Percentiles rank a stretch among this genome's conserved stretches.
phyloP scores from a whole-genome alignment of 805 yeast genomes.

The Barnettozyma populi region DNA sequence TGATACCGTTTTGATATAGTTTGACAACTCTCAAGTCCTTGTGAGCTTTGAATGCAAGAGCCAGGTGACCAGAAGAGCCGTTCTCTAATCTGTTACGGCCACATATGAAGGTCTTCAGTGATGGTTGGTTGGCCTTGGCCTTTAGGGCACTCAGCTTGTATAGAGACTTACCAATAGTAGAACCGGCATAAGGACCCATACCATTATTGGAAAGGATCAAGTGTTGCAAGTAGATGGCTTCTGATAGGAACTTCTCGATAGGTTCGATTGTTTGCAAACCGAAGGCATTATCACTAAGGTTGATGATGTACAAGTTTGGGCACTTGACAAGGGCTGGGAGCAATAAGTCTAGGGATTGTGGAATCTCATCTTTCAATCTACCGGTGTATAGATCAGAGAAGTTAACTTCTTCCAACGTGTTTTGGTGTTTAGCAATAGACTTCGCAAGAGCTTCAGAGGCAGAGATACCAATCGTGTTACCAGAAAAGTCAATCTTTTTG shows the following conservation, averaged over 20 bases:
- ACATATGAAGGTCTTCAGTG: slow-evolving; percentile 83
- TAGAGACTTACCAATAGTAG: slow-evolving; percentile 84
- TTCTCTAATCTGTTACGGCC: slow-evolving; percentile 97
- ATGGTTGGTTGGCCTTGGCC: slow-evolving; percentile 36
- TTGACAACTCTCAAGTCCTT: slow-evolving; percentile 64
- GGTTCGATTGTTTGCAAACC: slow-evolving; percentile 95
- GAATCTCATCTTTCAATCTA: slow-evolving; percentile 90
- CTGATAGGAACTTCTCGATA: slow-evolving; percentile 67
- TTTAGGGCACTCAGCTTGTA: slow-evolving; percentile 66
- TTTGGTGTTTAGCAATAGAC: slow-evolving; percentile 36
- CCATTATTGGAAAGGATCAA: slow-evolving; percentile 91
- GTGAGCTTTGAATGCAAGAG: slow-evolving; percentile 82
- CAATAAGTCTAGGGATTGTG: slow-evolving; percentile 66
- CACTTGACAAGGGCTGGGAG: slow-evolving; percentile 69
- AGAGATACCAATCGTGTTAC: slow-evolving; percentile 91
- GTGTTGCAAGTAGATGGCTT: slow-evolving; percentile 78
- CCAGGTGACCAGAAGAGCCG: slow-evolving; percentile 82
- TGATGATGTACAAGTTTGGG: slow-evolving; percentile 63
- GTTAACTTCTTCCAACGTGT: slow-evolving; percentile 60
- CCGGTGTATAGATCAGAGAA: slow-evolving; percentile 95
- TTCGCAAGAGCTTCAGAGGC: slow-evolving; percentile 72
- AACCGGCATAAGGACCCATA: slow-evolving; percentile 97
- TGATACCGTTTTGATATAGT: slow-evolving; percentile 93
- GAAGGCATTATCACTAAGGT: slow-evolving; percentile 92
- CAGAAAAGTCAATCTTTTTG: slow-evolving; percentile 72